Base-by-base conservation (phyloP, 805 yeast species). In the Blastobotrys parvus region DNA sequence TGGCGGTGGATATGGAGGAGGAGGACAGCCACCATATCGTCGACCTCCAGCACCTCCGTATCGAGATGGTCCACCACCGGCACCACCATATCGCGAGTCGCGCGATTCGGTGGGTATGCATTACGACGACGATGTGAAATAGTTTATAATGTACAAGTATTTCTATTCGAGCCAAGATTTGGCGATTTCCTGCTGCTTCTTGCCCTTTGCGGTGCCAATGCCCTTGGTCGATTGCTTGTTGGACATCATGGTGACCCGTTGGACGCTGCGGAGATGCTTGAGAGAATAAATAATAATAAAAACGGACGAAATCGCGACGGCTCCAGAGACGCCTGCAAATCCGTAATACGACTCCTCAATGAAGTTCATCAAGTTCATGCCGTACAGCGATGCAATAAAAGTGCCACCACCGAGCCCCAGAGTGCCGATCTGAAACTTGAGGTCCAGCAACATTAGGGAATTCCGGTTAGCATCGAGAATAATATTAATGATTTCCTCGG, bases 401-500 rank as follows among this genome's bases (percentile, higher is more conserved):
- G 94, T 67, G 1, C 92, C 82, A 13, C 80, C 75, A 2, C 94
- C 94, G 55, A 89, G 67, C 3, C 95, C 81, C 29, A 92, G 65
- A 44, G 94, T 70, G 0, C 94, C 92, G 20, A 87, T 78, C 40
- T 92, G 80, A 59, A 87, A 86, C 53, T 82, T 73, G 44, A 92
- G 68, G 2, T 95, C 94, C 32, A 92, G 67, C 22, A 88, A 61
- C 96, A 92, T 88, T 47, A 92, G 70, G 51, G 90, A 87, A 62
- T 92, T 92, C 62, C 99, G 75, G 61, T 92, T 90, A 1, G 97
- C 82, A 59, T 92, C 99, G 45, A 92, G 65, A 19, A 92, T 82
- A 50, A 92, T 89, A 56, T 88, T 88, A 47, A 89, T 88, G 55
- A 92, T 88, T 60, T 92, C 98, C 60, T 92, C 97, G 0, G 97